Conservation (phyloP, 306 rosid genomes). For the Malus domestica region ASM211411v1 NC_041791.1:35070501-35071000, state of each 20-base stretch:
- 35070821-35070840: slow-evolving; percentile 63
- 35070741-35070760: slow-evolving; percentile 93
- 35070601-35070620: background rate
- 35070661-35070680: slow-evolving; percentile 92
- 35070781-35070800: slow-evolving; percentile 79
- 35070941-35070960: slow-evolving; percentile 76
- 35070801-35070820: slow-evolving; percentile 89
- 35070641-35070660: slow-evolving; percentile 83
- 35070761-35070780: slow-evolving; percentile 81
- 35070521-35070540: too few species aligned
- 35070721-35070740: slow-evolving; percentile 79
- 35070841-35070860: slow-evolving; percentile 64
- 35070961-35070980: slow-evolving; percentile 90
- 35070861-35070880: slow-evolving; percentile 69
- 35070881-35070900: slow-evolving; percentile 69
- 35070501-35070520: background rate
- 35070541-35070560: background rate
- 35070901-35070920: slow-evolving; percentile 69
- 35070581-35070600: background rate
- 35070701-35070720: slow-evolving; percentile 73
- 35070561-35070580: background rate
- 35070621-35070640: slow-evolving; percentile 99
- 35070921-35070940: slow-evolving; percentile 61
- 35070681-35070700: slow-evolving; percentile 97
- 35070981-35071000: slow-evolving; percentile 89